phyloP scores from a whole-genome alignment of 805 yeast genomes.

The Wickerhamomyces sydowiorum region DNA sequence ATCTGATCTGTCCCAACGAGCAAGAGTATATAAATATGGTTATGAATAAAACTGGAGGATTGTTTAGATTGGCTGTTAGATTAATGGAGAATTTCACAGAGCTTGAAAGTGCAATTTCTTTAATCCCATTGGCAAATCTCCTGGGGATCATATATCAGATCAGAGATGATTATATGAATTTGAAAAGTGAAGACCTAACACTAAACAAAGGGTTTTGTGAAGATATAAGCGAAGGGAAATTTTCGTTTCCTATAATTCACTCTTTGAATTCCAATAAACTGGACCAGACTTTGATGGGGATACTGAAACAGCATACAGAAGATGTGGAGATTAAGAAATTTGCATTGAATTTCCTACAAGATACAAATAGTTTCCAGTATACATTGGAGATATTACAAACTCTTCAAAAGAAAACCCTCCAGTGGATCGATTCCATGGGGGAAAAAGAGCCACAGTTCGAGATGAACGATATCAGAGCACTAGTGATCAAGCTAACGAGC shows the following conservation, averaged over 20 bases:
- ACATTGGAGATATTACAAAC: constrained; percentile 8
- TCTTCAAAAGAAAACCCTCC: background rate
- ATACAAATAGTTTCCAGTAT: constrained; percentile 17
- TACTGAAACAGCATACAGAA: constrained; percentile 46
- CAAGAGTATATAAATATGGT: constrained; percentile 74
- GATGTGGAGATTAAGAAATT: constrained; percentile 43
- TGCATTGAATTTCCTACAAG: constrained; percentile 43
- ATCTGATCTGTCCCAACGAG: constrained; percentile 49
- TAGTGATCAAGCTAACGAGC: background rate
- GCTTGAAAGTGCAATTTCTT: constrained; percentile 13
- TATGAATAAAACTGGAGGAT: constrained; percentile 83
- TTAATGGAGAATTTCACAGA: constrained; percentile 41
- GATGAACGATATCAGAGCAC: background rate
- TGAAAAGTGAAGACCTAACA: constrained; percentile 45
- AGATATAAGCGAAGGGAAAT: constrained; percentile 85
- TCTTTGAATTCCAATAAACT: constrained; percentile 34
- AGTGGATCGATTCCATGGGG: background rate
- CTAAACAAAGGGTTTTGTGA: constrained; percentile 75
- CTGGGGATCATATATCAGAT: constrained; percentile 85
- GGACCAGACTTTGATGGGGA: constrained; percentile 38
- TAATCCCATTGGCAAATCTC: constrained; percentile 62
- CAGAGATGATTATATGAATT: constrained; percentile 76
- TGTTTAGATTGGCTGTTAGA: constrained; percentile 68
- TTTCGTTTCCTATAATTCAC: constrained; percentile 81
- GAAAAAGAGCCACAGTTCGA: background rate